Conservation (phyloP, 2,329 filamentous ascomycete genomes). For the Cucurbitaria berberidis region DNA sequence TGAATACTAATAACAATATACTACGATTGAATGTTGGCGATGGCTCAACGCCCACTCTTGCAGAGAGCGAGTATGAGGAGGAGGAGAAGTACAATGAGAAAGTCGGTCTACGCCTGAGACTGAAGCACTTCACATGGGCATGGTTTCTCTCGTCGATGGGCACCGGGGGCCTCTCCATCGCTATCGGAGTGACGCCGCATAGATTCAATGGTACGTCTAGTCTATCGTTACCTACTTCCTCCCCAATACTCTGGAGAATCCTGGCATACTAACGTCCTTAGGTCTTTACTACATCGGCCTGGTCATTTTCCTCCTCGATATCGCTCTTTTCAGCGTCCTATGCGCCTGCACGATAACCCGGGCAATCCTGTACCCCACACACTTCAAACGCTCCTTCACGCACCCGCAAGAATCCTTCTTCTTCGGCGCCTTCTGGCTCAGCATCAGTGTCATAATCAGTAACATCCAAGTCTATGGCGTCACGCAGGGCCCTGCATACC, state of each 20-base stretch:
- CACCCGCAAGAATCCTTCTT: constrained; percentile 58
- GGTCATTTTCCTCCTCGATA: constrained; percentile 57
- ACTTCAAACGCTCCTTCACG: constrained; percentile 51
- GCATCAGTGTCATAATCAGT: constrained; percentile 46
- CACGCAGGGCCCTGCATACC: constrained; percentile 36
- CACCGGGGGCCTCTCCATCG: constrained; percentile 53
- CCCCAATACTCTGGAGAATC: not conserved
- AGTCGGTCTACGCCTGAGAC: constrained; percentile 25
- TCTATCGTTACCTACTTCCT: no score
- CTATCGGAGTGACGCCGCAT: constrained; percentile 51
- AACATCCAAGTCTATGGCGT: constrained; percentile 44
- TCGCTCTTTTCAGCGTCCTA: constrained; percentile 51
- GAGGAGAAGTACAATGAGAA: not conserved
- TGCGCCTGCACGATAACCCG: constrained; percentile 42
- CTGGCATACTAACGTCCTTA: constrained; percentile 16
- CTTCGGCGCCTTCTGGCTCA: constrained; percentile 50
- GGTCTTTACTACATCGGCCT: constrained; percentile 59
- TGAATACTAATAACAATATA: not conserved
- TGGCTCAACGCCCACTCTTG: not conserved
- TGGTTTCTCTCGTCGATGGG: constrained; percentile 56
- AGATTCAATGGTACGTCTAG: constrained; percentile 37
- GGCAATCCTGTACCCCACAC: constrained; percentile 49
- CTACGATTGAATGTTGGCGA: not conserved
- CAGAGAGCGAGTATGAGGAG: not conserved
- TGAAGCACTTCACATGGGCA: constrained; percentile 53